Conservation (phyloP, 441 rosid species). For the Populus hybrid region DNA sequence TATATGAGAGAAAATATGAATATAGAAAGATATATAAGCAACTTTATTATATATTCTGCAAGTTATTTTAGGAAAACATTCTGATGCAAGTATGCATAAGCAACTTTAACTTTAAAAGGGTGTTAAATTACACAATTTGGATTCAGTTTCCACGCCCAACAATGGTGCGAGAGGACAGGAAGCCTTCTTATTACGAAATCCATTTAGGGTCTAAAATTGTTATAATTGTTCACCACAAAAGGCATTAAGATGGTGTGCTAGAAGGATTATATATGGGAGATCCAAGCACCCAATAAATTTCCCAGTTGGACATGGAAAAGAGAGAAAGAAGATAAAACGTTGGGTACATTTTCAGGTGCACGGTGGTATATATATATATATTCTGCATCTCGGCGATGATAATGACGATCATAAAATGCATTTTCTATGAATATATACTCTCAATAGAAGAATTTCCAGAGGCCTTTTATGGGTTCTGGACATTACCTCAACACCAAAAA, state of each 20-base stretch:
- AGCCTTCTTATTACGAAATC: neutral
- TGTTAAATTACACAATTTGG: neutral
- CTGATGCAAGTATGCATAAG: neutral
- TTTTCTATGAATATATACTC: neutral
- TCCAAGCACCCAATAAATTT: too few relatives aligned
- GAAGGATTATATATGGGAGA: neutral
- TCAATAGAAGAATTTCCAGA: neutral
- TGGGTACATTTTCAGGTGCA: neutral
- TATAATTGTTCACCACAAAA: too few relatives aligned
- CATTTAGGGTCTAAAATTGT: too few relatives aligned
- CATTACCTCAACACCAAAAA: too few relatives aligned
- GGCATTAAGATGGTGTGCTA: neutral
- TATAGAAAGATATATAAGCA: too few relatives aligned
- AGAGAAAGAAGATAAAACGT: too few relatives aligned
- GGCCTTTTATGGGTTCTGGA: neutral
- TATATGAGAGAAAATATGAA: neutral
- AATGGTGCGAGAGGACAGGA: neutral
- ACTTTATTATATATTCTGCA: too few relatives aligned
- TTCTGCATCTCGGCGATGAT: neutral
- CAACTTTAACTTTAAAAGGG: neutral
- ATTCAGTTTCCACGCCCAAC: neutral
- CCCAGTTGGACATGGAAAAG: neutral
- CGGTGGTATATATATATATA: neutral
- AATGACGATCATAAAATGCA: neutral
- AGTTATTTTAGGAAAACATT: neutral